Evolutionary conservation across 169 alveolate species (phyloP).

Genomic region (Blepharisma undulans): DNA sequence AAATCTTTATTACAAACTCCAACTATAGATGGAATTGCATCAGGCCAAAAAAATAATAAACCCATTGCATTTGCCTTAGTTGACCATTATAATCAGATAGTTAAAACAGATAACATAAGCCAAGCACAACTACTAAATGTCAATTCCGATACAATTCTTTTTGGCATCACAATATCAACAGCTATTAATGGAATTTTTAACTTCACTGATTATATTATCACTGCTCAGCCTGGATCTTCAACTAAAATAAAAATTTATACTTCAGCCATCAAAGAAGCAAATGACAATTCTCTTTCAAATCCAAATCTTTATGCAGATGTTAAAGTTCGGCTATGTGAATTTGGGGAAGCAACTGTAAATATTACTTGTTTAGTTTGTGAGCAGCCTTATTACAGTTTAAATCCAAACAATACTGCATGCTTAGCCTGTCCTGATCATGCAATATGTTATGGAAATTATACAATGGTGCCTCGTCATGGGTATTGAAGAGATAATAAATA

Average conservation of each 20-base stretch:
- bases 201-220: not conserved
- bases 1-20: not conserved
- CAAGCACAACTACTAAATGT: not conserved
- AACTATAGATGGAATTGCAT: not conserved
- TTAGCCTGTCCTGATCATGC: conserved; percentile 35
- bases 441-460: conserved; percentile 50
- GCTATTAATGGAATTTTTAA: not conserved
- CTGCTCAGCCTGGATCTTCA: not conserved
- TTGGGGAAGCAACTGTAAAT: not conserved
- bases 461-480: conserved; percentile 54
- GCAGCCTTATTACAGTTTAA: not conserved
- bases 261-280: not conserved
- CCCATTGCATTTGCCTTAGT: not conserved
- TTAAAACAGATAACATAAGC: conserved; percentile 2
- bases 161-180: not conserved
- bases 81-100: conserved; percentile 21
- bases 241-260: not conserved
- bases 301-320: not conserved
- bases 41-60: not conserved
- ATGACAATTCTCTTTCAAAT: not conserved
- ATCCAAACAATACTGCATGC: not conserved
- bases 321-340: not conserved
- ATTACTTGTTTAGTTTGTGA: not conserved
- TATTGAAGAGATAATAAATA: conserved; percentile 55
- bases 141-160: not conserved